Base-by-base conservation (phyloP, 1,284 basidiomycete species). In the Malassezia sympodialis region DNA sequence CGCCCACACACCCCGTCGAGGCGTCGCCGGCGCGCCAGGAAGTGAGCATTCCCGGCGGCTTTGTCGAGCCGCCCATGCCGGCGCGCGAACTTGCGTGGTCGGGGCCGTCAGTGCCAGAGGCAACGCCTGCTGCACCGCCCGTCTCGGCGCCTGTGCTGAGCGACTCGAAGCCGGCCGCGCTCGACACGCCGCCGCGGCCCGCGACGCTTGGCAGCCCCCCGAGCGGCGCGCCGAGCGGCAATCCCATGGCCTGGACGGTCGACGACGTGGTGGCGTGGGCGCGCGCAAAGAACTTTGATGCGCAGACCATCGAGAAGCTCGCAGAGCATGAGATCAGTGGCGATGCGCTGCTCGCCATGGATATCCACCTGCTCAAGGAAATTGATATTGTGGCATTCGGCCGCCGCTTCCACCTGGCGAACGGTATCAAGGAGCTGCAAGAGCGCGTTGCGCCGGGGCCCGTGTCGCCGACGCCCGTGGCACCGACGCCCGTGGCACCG, bases 361-460 rank as follows among this genome's bases (percentile, higher is more conserved):
- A 96, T 66, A 83, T 85, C 47, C 86, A 86, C 66, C 80, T 94
- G 17, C 83, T 98, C 67, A 96, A 96, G 78, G 94, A 98, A 77
- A 87, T 98, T 58, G 94, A 93, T 44, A 89, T 98, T 61, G 78
- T 82, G 60, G 89, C 90, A 2, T 96, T 94, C 66, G 94, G 93
- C 21, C 93, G 94, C 75, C 87, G 93, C 15, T 82, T 89, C 73
- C 84, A 90, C 49, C 90, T 99, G 52, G 85, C 87, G 30, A 90
- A 93, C 66, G 90, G 88, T n/a, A 96, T 99, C 71, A 78, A 83
- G 21, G 93, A 98, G 63, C 82, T 98, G 76, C 35, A 84, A 15
- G 54, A 57, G 26, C 46, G 34, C 5, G 35, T 37, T 1, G 12
- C 51, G 10, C 17, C 43, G 43, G 21, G 31, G 21, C 43, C 51